Conservation (phyloP, 768 basidiomycete species). For the Inosperma sp. region DNA sequence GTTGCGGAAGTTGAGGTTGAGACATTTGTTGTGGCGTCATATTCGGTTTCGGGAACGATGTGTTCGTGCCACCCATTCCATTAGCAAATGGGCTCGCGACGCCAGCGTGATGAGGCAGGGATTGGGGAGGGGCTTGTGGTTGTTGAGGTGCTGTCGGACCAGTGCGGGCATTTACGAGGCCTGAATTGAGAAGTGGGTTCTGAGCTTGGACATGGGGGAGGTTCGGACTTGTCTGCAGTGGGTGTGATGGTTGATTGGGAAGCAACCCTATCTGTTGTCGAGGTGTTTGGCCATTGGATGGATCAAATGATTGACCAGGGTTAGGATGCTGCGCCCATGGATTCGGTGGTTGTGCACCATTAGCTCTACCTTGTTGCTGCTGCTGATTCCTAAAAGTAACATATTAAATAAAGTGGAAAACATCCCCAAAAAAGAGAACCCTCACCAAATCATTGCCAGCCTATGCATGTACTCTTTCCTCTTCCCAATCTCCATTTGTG, state of each 20-base stretch:
- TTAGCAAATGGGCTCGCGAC: conserved; percentile 1
- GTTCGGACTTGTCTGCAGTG: conserved; percentile 23
- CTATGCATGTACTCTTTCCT: conserved; percentile 40
- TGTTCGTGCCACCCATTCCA: conserved; percentile 13
- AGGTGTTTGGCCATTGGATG: conserved; percentile 6
- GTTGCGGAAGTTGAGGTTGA: neutral
- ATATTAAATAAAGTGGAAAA: neutral
- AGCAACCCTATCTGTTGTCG: conserved; percentile 22
- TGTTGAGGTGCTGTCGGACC: conserved; percentile 22
- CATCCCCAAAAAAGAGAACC: neutral
- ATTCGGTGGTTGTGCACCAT: conserved; percentile 6
- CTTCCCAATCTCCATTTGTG: conserved; percentile 25
- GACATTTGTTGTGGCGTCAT: conserved; percentile 6
- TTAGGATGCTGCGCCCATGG: conserved; percentile 12
- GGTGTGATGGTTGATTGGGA: conserved; percentile 11
- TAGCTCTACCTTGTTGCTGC: conserved; percentile 4
- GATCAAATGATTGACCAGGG: conserved; percentile 11
- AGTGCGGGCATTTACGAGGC: conserved; percentile 20
- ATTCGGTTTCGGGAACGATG: conserved; percentile 14
- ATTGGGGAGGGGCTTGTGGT: conserved; percentile 1
- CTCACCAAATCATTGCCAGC: conserved; percentile 23
- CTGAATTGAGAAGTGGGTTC: conserved; percentile 17
- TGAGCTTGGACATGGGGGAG: conserved; percentile 20
- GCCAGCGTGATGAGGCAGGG: neutral
- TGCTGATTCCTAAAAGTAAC: neutral